A percentile compares a stretch with the other conserved stretches of the same genome.
Evolutionary conservation across 306 rosid genomes (phyloP).

Genomic region (Trifolium repens): DNA sequence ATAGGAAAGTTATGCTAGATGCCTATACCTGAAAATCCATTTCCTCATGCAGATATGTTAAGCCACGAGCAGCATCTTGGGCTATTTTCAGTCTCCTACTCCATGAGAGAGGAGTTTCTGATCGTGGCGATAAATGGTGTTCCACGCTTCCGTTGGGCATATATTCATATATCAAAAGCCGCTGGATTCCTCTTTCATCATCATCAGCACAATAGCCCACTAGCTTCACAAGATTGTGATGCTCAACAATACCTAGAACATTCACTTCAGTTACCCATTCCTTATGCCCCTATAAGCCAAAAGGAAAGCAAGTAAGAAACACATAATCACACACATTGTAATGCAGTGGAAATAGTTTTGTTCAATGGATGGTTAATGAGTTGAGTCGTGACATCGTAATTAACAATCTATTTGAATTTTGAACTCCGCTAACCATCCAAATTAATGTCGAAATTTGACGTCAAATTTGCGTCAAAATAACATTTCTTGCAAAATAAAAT

Average conservation of each 20-base stretch:
- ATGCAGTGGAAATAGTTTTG: neutral
- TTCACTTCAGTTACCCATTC: constrained; percentile 99
- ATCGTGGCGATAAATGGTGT: constrained; percentile 71
- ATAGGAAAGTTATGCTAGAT: constrained; percentile 36
- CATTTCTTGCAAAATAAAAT: neutral
- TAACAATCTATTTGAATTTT: too few relatives aligned
- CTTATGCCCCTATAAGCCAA: constrained; percentile 79
- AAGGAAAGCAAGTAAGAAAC: neutral
- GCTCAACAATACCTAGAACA: constrained; percentile 95
- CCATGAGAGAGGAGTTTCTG: constrained; percentile 78
- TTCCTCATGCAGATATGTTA: constrained; percentile 83
- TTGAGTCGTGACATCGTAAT: too few relatives aligned
- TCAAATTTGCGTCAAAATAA: too few relatives aligned
- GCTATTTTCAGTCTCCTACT: constrained; percentile 81
- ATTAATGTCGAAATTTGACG: too few relatives aligned
- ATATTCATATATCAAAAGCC: constrained; percentile 84
- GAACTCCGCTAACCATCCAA: too few relatives aligned
- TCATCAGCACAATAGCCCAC: constrained; percentile 97
- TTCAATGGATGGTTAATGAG: too few relatives aligned
- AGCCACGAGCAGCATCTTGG: constrained; percentile 91
- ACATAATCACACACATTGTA: constrained; percentile 16
- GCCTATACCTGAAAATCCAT: constrained; percentile 89
- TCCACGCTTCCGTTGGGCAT: constrained; percentile 88
- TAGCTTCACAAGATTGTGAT: constrained; percentile 92
- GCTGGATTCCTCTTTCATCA: constrained; percentile 97